These are phyloP conservation scores for Epithemia pelagica DNA, from an alignment of 108 stramenopile species.

Conservation along the genomic window DNA sequence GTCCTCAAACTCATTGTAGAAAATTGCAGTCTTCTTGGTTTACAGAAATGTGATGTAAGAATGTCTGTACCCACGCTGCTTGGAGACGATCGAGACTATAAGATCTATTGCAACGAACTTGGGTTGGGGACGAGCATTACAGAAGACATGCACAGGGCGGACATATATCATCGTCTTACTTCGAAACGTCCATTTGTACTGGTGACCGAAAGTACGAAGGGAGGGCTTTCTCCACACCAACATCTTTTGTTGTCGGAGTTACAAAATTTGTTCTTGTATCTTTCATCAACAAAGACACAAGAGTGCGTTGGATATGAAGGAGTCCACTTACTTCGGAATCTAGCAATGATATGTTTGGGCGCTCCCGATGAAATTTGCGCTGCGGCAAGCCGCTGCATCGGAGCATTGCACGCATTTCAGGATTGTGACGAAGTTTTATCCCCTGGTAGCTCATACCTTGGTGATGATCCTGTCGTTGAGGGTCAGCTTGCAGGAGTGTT, in stretches of 20 bases:
- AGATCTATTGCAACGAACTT: too few relatives aligned
- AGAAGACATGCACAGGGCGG: too few relatives aligned
- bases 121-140: too few relatives aligned
- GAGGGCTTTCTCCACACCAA: not conserved
- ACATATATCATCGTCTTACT: not conserved
- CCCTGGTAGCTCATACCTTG: not conserved
- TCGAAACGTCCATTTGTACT: not conserved
- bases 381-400: slow-evolving; percentile 10
- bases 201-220: not conserved
- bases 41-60: too few relatives aligned
- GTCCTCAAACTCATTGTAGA: not conserved
- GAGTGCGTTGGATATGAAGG: not conserved
- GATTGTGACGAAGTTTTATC: not conserved
- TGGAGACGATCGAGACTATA: too few relatives aligned
- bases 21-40: not conserved
- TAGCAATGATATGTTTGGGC: not conserved
- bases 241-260: not conserved
- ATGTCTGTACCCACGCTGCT: too few relatives aligned
- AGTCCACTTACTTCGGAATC: not conserved
- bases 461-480: not conserved
- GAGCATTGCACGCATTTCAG: not conserved
- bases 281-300: not conserved
- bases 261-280: not conserved
- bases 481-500: not conserved
- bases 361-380: slow-evolving; percentile 3